These are phyloP conservation scores for Zarea fungicola DNA, from an alignment of 2,329 filamentous ascomycete genomes.

Conservation along the genomic window DNA sequence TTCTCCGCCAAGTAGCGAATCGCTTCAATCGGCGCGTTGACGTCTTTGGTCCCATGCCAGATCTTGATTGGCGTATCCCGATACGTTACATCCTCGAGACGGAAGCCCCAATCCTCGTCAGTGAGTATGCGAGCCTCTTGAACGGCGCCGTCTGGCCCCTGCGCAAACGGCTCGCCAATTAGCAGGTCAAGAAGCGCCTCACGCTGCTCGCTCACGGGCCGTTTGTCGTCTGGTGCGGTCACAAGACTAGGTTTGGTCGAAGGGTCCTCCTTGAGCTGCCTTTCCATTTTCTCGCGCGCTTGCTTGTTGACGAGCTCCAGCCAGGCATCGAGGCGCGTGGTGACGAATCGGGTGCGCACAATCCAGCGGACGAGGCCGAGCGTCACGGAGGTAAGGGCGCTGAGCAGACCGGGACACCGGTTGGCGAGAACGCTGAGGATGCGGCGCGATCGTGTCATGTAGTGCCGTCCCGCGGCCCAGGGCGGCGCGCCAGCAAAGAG, in stretches of 20 bases:
- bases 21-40: constrained; percentile 27
- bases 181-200: constrained; percentile 25
- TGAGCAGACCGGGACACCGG: constrained; percentile 21
- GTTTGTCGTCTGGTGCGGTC: neutral
- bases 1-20: constrained; percentile 32
- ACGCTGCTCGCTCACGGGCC: constrained; percentile 19
- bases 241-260: constrained; percentile 5
- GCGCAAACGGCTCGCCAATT: constrained; percentile 25
- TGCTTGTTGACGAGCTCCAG: constrained; percentile 17
- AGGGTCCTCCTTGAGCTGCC: constrained; percentile 5
- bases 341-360: constrained; percentile 15
- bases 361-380: constrained; percentile 20
- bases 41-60: constrained; percentile 30
- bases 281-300: constrained; percentile 13
- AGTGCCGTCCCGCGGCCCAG: constrained; percentile 27
- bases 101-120: constrained; percentile 25
- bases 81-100: constrained; percentile 23
- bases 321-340: constrained; percentile 20
- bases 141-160: constrained; percentile 22
- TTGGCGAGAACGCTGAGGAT: constrained; percentile 17
- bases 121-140: constrained; percentile 27
- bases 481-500: constrained; percentile 31
- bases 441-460: constrained; percentile 24
- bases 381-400: constrained; percentile 14
- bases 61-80: constrained; percentile 20